Evolutionary conservation across 164 flowering plant species (phyloP).

Genomic region (Dillenia suffruticosa): DNA sequence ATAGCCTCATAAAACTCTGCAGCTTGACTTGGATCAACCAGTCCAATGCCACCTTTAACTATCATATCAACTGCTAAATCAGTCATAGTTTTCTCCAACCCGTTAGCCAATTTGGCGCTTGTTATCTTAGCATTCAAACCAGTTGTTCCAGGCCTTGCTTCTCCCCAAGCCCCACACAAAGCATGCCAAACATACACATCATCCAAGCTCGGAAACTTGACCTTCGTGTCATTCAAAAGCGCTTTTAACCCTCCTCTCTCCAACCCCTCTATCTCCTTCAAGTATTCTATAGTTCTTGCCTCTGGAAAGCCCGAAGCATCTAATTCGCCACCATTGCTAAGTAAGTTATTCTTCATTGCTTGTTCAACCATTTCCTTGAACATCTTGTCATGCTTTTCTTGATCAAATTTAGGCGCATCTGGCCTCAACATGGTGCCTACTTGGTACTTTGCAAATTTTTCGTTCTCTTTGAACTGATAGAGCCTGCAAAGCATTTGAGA

Average conservation of each 20-base stretch:
- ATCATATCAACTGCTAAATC: too few species aligned
- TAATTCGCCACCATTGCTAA: background rate
- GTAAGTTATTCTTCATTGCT: background rate
- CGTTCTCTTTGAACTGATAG: constrained; percentile 3
- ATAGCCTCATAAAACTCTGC: too few species aligned
- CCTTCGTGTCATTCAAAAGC: background rate
- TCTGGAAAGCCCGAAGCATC: background rate
- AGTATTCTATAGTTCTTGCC: background rate
- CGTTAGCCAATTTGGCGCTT: too few species aligned
- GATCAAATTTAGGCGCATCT: background rate
- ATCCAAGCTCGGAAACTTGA: constrained; percentile 4
- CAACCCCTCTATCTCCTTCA: constrained; percentile 1
- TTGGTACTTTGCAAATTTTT: constrained; percentile 5
- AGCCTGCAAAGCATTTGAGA: constrained; percentile 5
- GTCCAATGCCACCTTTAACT: too few species aligned
- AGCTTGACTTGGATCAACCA: too few species aligned
- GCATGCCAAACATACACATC: constrained; percentile 12
- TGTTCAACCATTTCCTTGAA: constrained; percentile 4
- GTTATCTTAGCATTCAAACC: too few species aligned
- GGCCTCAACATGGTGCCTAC: constrained; percentile 1
- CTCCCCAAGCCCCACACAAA: constrained; percentile 9
- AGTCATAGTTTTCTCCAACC: too few species aligned
- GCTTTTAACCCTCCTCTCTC: constrained; percentile 1
- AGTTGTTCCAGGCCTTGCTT: too few species aligned
- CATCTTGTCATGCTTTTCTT: background rate